Base-by-base conservation (phyloP, 257 asterid genomes). In the Nicotiana otophora region DNA sequence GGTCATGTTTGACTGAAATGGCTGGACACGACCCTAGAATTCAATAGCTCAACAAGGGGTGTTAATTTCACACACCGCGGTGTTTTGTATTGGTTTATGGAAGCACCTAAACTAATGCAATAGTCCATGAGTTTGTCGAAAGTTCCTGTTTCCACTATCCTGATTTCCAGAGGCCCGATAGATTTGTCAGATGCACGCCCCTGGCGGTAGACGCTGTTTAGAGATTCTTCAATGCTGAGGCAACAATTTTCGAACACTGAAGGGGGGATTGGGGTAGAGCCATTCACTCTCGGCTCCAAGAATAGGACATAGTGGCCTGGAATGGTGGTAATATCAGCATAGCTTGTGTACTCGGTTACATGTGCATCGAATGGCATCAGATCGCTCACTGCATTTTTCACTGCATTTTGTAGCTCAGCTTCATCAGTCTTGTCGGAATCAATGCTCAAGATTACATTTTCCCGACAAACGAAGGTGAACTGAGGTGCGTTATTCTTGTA, bases 111-210 rank as follows among this genome's bases (percentile, higher is more conserved):
- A 86, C 93, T 91, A 48, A 95, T 90, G 1, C 97, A 94, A 62
- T 91, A 91, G 72, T 95, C 99, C 98, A 93, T 92, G 9, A 95
- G 93, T 91, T 93, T 95, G 62, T 95, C 97, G 70, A 93, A 95
- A 2, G 98, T 92, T 4, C 99, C 60, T 6, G 23, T 46, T 46
- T 72, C 60, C 60, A 46, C 78, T 72, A 23, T 72, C 78, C 60
- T 20, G 91, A 95, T 92, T 87, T 95, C 98, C 1, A 95, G 93
- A 0, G 98, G 91, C 3, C 97, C 97, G 31, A 95, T 89, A 0
- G 95, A 92, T 14, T 83, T 84, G 30, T 92, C 97, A 14, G 89
- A 87, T 4, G 83, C 91, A 0, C 98, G 92, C 60, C 95, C 89
- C 88, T 95, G 97, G 4, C 99, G 86, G 80, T 93, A 95, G 0